Conservation (phyloP, 164 flowering plant genomes). For the Chloranthus sessilifolius region DNA sequence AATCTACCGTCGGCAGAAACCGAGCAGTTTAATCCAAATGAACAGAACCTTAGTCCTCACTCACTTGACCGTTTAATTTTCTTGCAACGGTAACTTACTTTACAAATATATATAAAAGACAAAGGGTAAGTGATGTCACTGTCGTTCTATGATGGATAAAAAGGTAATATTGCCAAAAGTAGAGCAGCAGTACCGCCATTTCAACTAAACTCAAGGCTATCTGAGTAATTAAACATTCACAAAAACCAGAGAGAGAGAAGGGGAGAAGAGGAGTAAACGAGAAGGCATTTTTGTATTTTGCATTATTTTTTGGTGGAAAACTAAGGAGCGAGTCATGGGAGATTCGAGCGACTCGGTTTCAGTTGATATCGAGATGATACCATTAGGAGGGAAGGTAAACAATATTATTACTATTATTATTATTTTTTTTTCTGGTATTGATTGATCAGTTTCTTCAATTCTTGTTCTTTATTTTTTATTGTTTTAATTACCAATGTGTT, state of each 20-base stretch:
- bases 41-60: too few species aligned
- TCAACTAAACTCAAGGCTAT: neutral
- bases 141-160: neutral
- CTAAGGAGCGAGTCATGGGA: conserved; percentile 34
- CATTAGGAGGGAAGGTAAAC: conserved; percentile 51
- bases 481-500: neutral
- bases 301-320: neutral
- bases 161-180: neutral
- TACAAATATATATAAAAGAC: neutral
- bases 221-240: neutral
- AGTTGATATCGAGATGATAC: conserved; percentile 44
- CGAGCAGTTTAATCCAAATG: too few species aligned
- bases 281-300: neutral
- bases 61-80: neutral
- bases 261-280: neutral
- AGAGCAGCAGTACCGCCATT: neutral
- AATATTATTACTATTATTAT: too few species aligned
- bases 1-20: too few species aligned
- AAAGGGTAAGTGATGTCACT: too few species aligned
- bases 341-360: conserved; percentile 54
- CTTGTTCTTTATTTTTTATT: neutral
- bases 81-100: conserved; percentile 2
- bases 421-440: conserved; percentile 5
- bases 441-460: conserved; percentile 10
- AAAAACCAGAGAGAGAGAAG: neutral